A percentile compares a stretch with the other conserved stretches of the same genome.
phyloP scores from a whole-genome alignment of 1,284 basidiomycete genomes.

The Cutaneotrichosporon curvatum region DNA sequence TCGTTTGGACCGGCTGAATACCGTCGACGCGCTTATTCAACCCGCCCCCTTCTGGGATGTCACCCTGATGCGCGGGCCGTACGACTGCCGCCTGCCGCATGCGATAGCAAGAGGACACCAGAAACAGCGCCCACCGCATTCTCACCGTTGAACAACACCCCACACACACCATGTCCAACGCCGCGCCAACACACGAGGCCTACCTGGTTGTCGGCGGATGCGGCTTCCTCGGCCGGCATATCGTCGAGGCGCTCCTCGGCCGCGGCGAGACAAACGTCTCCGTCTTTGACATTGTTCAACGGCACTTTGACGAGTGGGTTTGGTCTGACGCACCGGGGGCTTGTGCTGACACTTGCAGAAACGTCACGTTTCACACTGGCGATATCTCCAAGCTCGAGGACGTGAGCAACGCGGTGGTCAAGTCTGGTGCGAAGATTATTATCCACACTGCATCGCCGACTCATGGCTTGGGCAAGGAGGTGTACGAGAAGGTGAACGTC shows the following conservation, averaged over 20 bases:
- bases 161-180: slow-evolving; percentile 11
- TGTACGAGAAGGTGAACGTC: slow-evolving; percentile 93
- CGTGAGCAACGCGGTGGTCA: slow-evolving; percentile 63
- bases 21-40: no score
- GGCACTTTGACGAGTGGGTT: slow-evolving; percentile 57
- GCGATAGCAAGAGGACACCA: neutral
- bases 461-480: slow-evolving; percentile 59
- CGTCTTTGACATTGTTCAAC: slow-evolving; percentile 83
- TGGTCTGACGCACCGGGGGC: no score
- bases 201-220: slow-evolving; percentile 79
- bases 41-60: no score
- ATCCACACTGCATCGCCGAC: slow-evolving; percentile 95
- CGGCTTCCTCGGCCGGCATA: slow-evolving; percentile 84
- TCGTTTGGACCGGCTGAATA: no score
- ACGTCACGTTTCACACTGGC: slow-evolving; percentile 76
- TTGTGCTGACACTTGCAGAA: slow-evolving; percentile 40
- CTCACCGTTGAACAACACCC: neutral
- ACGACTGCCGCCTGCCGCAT: neutral
- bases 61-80: no score
- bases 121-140: neutral
- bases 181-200: slow-evolving; percentile 27
- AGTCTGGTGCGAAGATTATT: slow-evolving; percentile 76
- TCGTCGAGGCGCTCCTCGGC: slow-evolving; percentile 71
- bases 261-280: slow-evolving; percentile 68
- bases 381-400: slow-evolving; percentile 73